Evolutionary conservation across 2,329 filamentous ascomycete species (phyloP).

Genomic region (Xylogone sp.): DNA sequence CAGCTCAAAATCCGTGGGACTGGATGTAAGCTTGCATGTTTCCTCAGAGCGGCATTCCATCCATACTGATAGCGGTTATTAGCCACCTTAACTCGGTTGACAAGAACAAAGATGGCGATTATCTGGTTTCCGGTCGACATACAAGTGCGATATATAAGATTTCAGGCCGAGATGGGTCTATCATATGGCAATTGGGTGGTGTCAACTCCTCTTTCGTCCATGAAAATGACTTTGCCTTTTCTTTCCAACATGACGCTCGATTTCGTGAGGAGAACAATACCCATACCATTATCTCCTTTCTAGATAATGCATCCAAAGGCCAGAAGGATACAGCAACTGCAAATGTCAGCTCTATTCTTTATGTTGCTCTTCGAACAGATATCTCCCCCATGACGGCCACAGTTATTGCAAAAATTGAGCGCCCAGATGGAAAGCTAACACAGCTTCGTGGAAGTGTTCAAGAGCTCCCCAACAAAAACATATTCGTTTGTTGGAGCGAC

Average conservation of each 20-base stretch:
- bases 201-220: conserved; percentile 29
- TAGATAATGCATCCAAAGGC: conserved; percentile 6
- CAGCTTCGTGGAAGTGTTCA: conserved; percentile 11
- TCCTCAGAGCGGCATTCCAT: conserved; percentile 12
- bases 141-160: conserved; percentile 40
- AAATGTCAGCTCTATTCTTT: not conserved
- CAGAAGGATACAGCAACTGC: not conserved
- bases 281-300: conserved; percentile 3
- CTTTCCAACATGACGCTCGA: conserved; percentile 44
- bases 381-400: conserved; percentile 5
- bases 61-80: not conserved
- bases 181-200: conserved; percentile 43
- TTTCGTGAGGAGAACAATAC: conserved; percentile 15
- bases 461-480: conserved; percentile 8
- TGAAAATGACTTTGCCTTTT: conserved; percentile 38
- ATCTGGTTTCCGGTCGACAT: conserved; percentile 41
- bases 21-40: conserved; percentile 34
- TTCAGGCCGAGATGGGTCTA: conserved; percentile 37
- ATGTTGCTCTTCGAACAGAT: conserved; percentile 5
- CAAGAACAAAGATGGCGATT: conserved; percentile 35
- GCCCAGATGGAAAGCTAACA: conserved; percentile 7
- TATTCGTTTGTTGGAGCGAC: conserved; percentile 4
- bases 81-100: conserved; percentile 28
- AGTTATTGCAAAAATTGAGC: conserved; percentile 3
- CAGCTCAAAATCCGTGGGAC: conserved; percentile 12